Base-by-base conservation (phyloP, 805 yeast genomes). In the Zygoascus flipseniorum region DNA sequence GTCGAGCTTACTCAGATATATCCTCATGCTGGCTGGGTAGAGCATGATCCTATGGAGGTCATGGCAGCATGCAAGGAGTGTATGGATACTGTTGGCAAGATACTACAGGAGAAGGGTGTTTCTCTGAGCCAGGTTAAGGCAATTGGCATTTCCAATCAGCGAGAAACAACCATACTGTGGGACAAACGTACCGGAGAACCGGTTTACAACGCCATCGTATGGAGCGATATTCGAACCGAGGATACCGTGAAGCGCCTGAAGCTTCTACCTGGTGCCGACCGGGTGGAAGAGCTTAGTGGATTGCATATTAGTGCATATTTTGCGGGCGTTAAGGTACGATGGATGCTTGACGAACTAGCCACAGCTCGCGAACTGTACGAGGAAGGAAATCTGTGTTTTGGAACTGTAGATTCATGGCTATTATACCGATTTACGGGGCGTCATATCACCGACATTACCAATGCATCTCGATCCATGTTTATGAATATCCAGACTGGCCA, bases 361-460 rank as follows among this genome's bases (percentile, higher is more conserved):
- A 75, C 69, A 13, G 86, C 86, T 43, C 72, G 78, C 57, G 78
- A 78, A 42, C 82, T 83, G 50, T 88, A 89, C 66, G 87, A 85
- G 52, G 72, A 74, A 45, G 92, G 89, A 49, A 85, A 85, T 65
- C 74, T 89, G 63, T 85, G 88, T 85, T 89, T 89, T 66, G 97
- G 97, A 54, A 90, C 97, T 28, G 85, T 92, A 46, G 98, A 90
- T 69, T 82, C 96, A 18, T 90, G 98, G 98, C 77, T 90, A 57
- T 81, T 90, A 56, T 88, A 86, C 70, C 85, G 89, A 65, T 72
- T 90, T 67, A 86, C 96, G 32, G 76, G 78, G 50, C 68, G 83
- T 0, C 87, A 80, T 66, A 84, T 86, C 47, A 82, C 96, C 1
- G 98, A 90, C 69, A 83, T 89, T 28, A 83, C 97, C 51, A 90